These are phyloP conservation scores for Candida caryicola DNA, from an alignment of 805 yeast species.

Conservation along the genomic window DNA sequence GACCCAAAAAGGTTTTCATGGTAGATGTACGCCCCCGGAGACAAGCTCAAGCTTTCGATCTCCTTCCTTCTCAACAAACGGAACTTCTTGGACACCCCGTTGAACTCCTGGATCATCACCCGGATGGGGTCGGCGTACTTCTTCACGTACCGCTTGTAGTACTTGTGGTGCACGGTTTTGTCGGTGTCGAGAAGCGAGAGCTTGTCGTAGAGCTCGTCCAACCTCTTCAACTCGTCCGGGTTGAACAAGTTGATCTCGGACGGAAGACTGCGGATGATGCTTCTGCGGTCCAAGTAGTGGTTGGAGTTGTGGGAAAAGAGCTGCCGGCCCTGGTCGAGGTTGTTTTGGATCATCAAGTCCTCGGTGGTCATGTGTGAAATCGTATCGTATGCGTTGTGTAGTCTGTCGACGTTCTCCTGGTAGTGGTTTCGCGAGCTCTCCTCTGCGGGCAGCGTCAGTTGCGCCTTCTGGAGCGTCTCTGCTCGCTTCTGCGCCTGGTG, in stretches of 20 bases:
- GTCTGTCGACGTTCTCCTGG: slow-evolving; percentile 11
- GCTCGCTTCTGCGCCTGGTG: neutral
- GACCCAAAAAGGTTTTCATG: slow-evolving; percentile 26
- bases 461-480: neutral
- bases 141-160: slow-evolving; percentile 30
- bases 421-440: slow-evolving; percentile 1
- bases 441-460: neutral
- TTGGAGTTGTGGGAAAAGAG: slow-evolving; percentile 32
- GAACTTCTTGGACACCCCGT: slow-evolving; percentile 37
- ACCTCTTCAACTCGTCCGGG: slow-evolving; percentile 25
- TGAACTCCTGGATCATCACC: slow-evolving; percentile 29
- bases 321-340: slow-evolving; percentile 34
- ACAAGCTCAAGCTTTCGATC: slow-evolving; percentile 23
- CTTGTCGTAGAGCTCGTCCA: slow-evolving; percentile 31
- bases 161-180: slow-evolving; percentile 35
- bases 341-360: slow-evolving; percentile 34
- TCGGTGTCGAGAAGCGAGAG: slow-evolving; percentile 36
- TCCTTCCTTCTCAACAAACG: slow-evolving; percentile 36
- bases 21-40: slow-evolving; percentile 29
- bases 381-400: slow-evolving; percentile 24
- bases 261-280: slow-evolving; percentile 30
- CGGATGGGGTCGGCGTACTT: slow-evolving; percentile 32
- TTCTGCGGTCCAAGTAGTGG: slow-evolving; percentile 34
- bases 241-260: slow-evolving; percentile 34
- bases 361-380: slow-evolving; percentile 37